A percentile compares a stretch with the other conserved stretches of the same genome.
phyloP scores from a whole-genome alignment of 805 yeast species.

The Candida lessepsii region DNA sequence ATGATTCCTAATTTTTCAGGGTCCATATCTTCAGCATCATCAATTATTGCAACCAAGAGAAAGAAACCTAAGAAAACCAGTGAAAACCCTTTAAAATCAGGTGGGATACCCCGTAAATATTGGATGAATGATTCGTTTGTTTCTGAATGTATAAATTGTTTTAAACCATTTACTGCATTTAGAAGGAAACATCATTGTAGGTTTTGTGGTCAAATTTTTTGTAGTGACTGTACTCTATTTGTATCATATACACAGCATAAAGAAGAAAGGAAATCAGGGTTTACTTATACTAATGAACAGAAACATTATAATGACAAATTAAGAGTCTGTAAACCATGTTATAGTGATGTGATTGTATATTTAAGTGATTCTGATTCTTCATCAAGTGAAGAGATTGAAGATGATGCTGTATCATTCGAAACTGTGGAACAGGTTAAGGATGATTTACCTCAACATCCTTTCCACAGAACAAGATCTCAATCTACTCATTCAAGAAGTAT shows the following conservation, averaged over 20 bases:
- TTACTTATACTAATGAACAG: constrained; percentile 19
- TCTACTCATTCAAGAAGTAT: constrained; percentile 13
- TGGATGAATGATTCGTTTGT: constrained; percentile 98
- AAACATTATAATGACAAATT: constrained; percentile 63
- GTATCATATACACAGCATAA: constrained; percentile 55
- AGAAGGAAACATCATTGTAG: constrained; percentile 93
- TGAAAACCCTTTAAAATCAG: constrained; percentile 44
- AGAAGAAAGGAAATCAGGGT: constrained; percentile 30
- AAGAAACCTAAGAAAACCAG: constrained; percentile 21
- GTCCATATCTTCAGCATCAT: constrained; percentile 31
- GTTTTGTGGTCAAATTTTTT: constrained; percentile 93
- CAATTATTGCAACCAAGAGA: constrained; percentile 16
- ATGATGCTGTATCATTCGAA: constrained; percentile 16
- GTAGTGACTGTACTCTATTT: constrained; percentile 76
- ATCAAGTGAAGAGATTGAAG: constrained; percentile 32
- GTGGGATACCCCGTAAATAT: constrained; percentile 70
- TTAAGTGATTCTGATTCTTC: constrained; percentile 64
- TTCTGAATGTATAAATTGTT: constrained; percentile 82
- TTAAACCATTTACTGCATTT: constrained; percentile 76
- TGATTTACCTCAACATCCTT: constrained; percentile 23
- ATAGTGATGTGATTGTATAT: constrained; percentile 64
- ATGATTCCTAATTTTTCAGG: constrained; percentile 30
- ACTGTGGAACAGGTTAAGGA: constrained; percentile 20
- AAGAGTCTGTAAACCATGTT: constrained; percentile 77
- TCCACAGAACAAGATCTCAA: constrained; percentile 29